These are phyloP conservation scores for Phytopythium boreale DNA, from an alignment of 352 stramenopile genomes.

Conservation along the genomic window DNA sequence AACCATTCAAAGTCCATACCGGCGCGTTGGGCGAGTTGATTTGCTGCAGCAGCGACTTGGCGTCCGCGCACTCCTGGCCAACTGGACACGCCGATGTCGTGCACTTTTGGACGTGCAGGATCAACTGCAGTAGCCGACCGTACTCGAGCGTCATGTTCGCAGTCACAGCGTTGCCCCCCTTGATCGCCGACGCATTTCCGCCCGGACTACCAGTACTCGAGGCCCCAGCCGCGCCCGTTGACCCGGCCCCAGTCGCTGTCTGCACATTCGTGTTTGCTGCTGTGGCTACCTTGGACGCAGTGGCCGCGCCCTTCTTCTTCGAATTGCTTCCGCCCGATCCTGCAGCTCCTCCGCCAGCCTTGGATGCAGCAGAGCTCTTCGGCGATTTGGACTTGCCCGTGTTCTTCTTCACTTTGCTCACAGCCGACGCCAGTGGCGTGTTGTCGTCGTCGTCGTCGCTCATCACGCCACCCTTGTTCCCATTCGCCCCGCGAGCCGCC, in stretches of 20 bases:
- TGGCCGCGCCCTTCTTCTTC: constrained; percentile 27
- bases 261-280: not conserved
- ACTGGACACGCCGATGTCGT: constrained; percentile 53
- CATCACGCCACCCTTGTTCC: constrained; percentile 9
- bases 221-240: constrained; percentile 16
- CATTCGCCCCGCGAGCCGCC: constrained; percentile 4
- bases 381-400: constrained; percentile 55
- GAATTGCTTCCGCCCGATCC: not conserved
- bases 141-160: constrained; percentile 81
- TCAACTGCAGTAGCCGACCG: constrained; percentile 78
- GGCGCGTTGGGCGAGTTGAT: constrained; percentile 67
- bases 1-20: constrained; percentile 14
- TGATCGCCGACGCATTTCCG: constrained; percentile 17
- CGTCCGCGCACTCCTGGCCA: constrained; percentile 71
- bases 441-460: constrained; percentile 76
- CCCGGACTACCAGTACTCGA: constrained; percentile 7
- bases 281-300: not conserved
- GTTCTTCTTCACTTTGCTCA: constrained; percentile 65
- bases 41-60: constrained; percentile 73
- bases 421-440: constrained; percentile 59
- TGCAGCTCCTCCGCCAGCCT: not conserved
- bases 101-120: constrained; percentile 85
- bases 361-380: constrained; percentile 31
- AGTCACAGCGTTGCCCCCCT: constrained; percentile 36
- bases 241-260: not conserved